Percentiles rank a stretch among this genome's conserved stretches.
These are phyloP conservation scores for Dictyostelium purpureum DNA, from an alignment of 78 protist genomes.

Conservation along the genomic window DNA sequence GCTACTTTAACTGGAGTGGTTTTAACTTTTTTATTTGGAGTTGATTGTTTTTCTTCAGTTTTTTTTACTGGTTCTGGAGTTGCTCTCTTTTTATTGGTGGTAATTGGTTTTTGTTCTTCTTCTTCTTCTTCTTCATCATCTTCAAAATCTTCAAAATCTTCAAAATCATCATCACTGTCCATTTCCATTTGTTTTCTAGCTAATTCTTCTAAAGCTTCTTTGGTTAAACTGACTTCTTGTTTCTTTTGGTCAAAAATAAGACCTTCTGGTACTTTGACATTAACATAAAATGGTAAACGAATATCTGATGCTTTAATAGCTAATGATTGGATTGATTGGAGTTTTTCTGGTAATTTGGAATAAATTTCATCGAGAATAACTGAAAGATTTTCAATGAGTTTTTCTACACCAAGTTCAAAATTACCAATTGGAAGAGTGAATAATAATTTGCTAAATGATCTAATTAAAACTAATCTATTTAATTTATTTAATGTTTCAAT, in stretches of 20 bases:
- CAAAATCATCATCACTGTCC: too few relatives aligned
- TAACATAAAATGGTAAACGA: not conserved
- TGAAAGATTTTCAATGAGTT: not conserved
- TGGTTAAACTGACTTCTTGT: not conserved
- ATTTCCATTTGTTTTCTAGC: not conserved
- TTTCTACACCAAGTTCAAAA: not conserved
- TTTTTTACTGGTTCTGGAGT: not conserved
- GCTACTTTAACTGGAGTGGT: constrained; percentile 1
- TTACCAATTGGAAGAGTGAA: constrained; percentile 14
- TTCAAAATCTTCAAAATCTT: too few relatives aligned
- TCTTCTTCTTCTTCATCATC: too few relatives aligned
- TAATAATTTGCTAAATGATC: not conserved
- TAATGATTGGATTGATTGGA: not conserved
- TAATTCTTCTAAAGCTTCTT: not conserved
- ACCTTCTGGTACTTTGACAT: not conserved
- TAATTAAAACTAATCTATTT: not conserved
- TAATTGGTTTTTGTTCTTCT: too few relatives aligned
- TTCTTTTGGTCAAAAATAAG: not conserved
- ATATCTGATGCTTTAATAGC: not conserved
- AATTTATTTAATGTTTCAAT: not conserved
- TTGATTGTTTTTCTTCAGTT: not conserved
- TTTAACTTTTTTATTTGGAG: not conserved
- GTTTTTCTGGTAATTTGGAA: not conserved
- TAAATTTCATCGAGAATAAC: not conserved
- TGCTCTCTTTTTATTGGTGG: not conserved